Percentiles rank a stretch among this genome's conserved stretches.
These are phyloP conservation scores for Aspergillus versicolor DNA, from an alignment of 2,329 filamentous ascomycete species.

Conservation along the genomic window DNA sequence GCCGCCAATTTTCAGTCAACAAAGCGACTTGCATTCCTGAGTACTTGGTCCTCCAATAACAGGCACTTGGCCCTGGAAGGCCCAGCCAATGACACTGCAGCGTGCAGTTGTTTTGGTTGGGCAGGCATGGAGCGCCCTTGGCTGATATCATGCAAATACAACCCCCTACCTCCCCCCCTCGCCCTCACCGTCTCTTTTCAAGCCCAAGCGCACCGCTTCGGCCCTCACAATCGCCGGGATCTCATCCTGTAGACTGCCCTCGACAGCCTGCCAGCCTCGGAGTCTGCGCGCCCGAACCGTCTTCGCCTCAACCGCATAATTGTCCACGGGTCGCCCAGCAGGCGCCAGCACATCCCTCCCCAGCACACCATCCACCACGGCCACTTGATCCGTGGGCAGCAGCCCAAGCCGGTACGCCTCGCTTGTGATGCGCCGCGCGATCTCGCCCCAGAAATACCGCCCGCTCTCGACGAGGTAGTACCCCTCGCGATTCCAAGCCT, in stretches of 20 bases:
- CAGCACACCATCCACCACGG: background rate
- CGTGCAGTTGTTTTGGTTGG: no score
- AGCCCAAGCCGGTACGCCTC: background rate
- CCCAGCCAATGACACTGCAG: no score
- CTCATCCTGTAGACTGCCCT: background rate
- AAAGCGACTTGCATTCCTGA: background rate
- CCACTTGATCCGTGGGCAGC: background rate
- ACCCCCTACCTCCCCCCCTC: no score
- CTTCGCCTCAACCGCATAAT: background rate
- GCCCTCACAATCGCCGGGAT: background rate
- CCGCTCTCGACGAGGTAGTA: constrained; percentile 4
- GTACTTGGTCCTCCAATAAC: no score
- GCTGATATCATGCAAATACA: background rate
- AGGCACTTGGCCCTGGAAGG: no score
- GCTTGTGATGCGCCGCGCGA: background rate
- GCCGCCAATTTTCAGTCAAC: background rate
- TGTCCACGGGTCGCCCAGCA: background rate
- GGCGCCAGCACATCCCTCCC: background rate
- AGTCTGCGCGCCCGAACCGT: background rate
- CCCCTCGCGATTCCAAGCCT: background rate
- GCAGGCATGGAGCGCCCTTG: no score
- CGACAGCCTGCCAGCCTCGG: background rate
- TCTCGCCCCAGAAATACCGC: background rate
- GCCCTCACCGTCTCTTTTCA: background rate
- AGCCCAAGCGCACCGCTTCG: background rate